Conservation (phyloP, 2,329 filamentous ascomycete species). For the Fusarium floridanum region DNA sequence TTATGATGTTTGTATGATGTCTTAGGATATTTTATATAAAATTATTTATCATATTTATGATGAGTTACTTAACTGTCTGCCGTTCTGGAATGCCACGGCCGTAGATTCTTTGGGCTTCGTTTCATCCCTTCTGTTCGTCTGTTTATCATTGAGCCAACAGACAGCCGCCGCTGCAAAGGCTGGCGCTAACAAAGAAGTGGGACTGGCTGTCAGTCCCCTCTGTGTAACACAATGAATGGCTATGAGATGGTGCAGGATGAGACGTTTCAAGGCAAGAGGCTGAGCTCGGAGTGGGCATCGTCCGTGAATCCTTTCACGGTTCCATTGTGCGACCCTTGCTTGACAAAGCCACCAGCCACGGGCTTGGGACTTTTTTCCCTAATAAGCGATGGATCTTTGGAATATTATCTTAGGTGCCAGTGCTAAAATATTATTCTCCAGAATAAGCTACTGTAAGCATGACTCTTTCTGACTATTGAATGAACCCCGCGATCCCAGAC, state of each 20-base stretch:
- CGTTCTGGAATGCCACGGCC: background rate
- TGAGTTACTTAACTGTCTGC: no score
- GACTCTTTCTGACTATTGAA: background rate
- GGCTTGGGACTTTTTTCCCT: background rate
- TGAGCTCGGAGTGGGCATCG: slow-evolving; percentile 16
- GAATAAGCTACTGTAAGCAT: background rate
- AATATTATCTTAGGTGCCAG: background rate
- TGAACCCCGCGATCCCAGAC: background rate
- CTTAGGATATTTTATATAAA: no score
- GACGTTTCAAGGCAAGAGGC: slow-evolving; percentile 30
- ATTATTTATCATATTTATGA: no score
- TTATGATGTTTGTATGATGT: no score
- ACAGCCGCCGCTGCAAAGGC: background rate
- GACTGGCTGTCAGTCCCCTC: background rate
- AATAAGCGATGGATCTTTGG: background rate
- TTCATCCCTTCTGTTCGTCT: background rate
- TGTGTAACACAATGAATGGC: slow-evolving; percentile 16
- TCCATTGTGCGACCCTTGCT: background rate
- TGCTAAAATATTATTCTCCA: slow-evolving; percentile 8
- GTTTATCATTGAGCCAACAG: background rate
- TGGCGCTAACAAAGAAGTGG: background rate
- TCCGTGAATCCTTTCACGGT: slow-evolving; percentile 9
- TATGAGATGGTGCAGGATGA: slow-evolving; percentile 23
- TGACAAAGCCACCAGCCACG: background rate
- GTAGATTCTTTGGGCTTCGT: background rate